Evolutionary conservation across 805 yeast species (phyloP).

Genomic region (Saccharomycopsis sp.): DNA sequence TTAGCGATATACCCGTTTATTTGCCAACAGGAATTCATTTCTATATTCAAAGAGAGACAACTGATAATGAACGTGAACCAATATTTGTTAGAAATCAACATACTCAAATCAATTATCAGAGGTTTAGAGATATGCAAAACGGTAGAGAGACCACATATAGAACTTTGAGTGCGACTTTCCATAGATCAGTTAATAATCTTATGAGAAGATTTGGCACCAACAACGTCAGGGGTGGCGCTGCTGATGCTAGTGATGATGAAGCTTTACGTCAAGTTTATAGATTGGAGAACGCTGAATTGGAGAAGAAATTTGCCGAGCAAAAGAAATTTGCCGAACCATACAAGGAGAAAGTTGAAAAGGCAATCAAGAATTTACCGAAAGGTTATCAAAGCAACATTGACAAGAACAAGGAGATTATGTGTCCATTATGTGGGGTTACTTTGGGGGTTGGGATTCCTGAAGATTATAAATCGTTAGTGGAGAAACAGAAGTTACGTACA

Average conservation of each 20-base stretch:
- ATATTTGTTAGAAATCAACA: neutral
- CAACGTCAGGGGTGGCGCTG: too few species aligned
- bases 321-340: conserved; percentile 23
- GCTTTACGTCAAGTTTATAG: conserved; percentile 9
- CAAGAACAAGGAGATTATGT: conserved; percentile 35
- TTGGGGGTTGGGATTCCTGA: conserved; percentile 70
- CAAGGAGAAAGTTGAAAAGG: conserved; percentile 24
- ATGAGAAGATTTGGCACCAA: neutral
- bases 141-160: neutral
- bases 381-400: conserved; percentile 28
- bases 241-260: conserved; percentile 11
- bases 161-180: neutral
- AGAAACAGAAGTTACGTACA: conserved; percentile 23
- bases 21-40: conserved; percentile 10
- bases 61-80: neutral
- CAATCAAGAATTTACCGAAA: conserved; percentile 26
- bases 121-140: neutral
- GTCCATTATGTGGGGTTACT: conserved; percentile 65
- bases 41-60: neutral
- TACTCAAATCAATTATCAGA: neutral
- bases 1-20: conserved; percentile 13
- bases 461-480: conserved; percentile 33
- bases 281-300: conserved; percentile 12
- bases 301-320: conserved; percentile 12
- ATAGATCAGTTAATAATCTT: too few species aligned